Conservation (phyloP, 805 yeast genomes). For the Yamadazyma scolyti region DNA sequence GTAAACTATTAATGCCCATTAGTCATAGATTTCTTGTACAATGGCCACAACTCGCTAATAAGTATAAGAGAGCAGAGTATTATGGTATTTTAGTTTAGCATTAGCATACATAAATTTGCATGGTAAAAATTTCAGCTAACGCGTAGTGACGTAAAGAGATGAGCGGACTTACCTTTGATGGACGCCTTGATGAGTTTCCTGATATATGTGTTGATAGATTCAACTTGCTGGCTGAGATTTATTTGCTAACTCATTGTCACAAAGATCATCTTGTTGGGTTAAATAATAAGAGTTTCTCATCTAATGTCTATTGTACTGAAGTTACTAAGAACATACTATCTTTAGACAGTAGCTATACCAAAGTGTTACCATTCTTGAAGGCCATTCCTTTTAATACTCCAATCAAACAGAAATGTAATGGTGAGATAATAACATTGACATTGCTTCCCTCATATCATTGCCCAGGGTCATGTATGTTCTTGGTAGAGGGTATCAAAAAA, state of each 20-base stretch:
- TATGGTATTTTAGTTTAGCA: constrained; percentile 49
- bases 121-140: too few relatives aligned
- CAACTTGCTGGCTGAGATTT: constrained; percentile 19
- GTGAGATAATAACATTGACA: constrained; percentile 27
- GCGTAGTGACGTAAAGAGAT: too few relatives aligned
- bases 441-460: constrained; percentile 54
- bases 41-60: constrained; percentile 63
- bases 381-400: constrained; percentile 19
- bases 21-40: constrained; percentile 83
- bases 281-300: constrained; percentile 32
- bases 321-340: constrained; percentile 22
- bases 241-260: constrained; percentile 50
- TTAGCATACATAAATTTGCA: background rate
- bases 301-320: constrained; percentile 45
- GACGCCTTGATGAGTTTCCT: constrained; percentile 46
- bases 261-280: constrained; percentile 53
- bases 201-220: constrained; percentile 38
- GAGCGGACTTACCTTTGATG: too few relatives aligned
- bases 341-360: constrained; percentile 13
- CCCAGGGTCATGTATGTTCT: constrained; percentile 56
- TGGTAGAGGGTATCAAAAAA: constrained; percentile 30
- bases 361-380: constrained; percentile 15
- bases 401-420: constrained; percentile 14
- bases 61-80: constrained; percentile 63
- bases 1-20: constrained; percentile 64